Evolutionary conservation across 768 basidiomycete species (phyloP), one percentile per base, ranked within the genome.

Genomic region (Naganishia antarctica): DNA sequence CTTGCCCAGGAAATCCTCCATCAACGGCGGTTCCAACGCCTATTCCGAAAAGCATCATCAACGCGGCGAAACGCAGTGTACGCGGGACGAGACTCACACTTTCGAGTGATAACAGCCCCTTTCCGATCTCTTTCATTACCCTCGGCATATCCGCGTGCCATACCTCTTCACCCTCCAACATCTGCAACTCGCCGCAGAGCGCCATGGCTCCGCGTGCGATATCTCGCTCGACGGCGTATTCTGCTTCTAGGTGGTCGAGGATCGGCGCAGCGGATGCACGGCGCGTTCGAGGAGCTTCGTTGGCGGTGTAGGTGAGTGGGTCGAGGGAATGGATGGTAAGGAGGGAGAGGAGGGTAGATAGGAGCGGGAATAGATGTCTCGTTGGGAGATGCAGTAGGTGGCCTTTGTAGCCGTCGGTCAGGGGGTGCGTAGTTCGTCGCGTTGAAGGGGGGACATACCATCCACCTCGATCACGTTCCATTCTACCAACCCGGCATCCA

Each of bases 71-170:
- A n/a, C 37, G 4, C 23, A 23, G 23, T 3, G 4, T 44, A 32
- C 21, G 4, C n/a, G 5, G 25, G 37, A 7, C 31, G 37, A 28
- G n/a, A 64, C 69, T 29, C 66, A 87, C 88, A 77, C 80, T 83
- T 73, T 87, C 77, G 21, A 81, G 79, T 45, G 86, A 80, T 60
- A 98, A 76, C 26, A 93, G 80, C 0, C 87, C 87, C 57, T 89
- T 68, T 0, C 93, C 94, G 16, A 94, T 79, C 73, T 93, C 87
- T 66, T 80, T 83, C 7, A 92, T 82, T 16, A 89, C 79, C 1
- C 80, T 80, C 5, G 79, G 76, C 32, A 82, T 80, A 61, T 91
- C 82, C 82, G 88, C 84, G 44, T 73, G 81, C 90, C 91, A 92
- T 45, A 76, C 77, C 3, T 80, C 84, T 18, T 80, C 80, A 16